These are phyloP conservation scores for Colletotrichum sp. DNA, from an alignment of 2,329 filamentous ascomycete genomes.

Conservation along the genomic window DNA sequence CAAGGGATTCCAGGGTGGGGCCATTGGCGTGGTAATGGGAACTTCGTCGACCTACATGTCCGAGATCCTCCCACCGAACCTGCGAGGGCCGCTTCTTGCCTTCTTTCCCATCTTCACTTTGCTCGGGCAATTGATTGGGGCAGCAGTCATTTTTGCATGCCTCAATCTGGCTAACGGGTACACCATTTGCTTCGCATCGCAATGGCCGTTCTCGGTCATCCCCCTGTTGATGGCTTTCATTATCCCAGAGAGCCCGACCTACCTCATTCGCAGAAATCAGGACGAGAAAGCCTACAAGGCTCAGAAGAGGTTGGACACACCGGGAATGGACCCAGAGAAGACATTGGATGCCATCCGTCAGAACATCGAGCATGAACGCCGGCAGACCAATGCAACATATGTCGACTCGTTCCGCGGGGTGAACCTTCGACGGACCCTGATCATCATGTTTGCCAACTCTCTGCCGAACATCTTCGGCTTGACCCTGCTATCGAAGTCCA, in stretches of 20 bases:
- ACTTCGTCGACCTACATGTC: conserved; percentile 53
- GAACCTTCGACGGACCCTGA: conserved; percentile 45
- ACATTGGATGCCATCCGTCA: conserved; percentile 48
- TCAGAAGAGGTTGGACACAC: conserved; percentile 53
- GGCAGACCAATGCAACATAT: conserved; percentile 37
- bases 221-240: conserved; percentile 46
- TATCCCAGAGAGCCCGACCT: conserved; percentile 57
- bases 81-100: conserved; percentile 52
- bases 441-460: conserved; percentile 45
- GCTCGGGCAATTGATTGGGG: conserved; percentile 51
- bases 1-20: conserved; percentile 49
- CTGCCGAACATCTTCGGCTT: conserved; percentile 51
- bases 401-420: conserved; percentile 46
- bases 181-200: conserved; percentile 44
- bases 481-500: conserved; percentile 44
- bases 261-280: conserved; percentile 46
- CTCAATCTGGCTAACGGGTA: conserved; percentile 37
- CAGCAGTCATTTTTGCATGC: conserved; percentile 42
- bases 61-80: conserved; percentile 49
- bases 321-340: conserved; percentile 39
- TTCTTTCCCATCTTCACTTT: conserved; percentile 55
- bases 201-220: conserved; percentile 48
- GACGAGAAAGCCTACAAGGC: conserved; percentile 45
- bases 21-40: conserved; percentile 48
- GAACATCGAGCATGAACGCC: conserved; percentile 48